Conservation (phyloP, 352 stramenopile species). For the Globisporangium perplexum region DNA sequence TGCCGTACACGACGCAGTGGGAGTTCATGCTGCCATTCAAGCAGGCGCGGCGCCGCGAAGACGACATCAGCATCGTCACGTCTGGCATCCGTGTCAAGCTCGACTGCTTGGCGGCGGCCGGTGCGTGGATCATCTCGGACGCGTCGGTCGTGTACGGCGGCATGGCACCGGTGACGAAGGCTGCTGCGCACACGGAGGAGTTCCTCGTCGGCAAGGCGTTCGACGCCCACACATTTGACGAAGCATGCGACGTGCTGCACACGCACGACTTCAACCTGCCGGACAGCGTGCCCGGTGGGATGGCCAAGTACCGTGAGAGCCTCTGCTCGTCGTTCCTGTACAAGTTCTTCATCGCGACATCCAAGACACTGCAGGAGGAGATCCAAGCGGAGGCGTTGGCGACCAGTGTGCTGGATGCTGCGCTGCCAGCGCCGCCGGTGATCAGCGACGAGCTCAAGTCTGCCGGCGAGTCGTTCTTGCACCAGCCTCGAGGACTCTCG, state of each 20-base stretch:
- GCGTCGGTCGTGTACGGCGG: slow-evolving; percentile 58
- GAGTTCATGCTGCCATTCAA: slow-evolving; percentile 96
- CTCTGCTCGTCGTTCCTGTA: slow-evolving; percentile 93
- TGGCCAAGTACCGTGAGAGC: slow-evolving; percentile 93
- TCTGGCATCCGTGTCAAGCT: slow-evolving; percentile 88
- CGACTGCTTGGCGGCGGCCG: slow-evolving; percentile 43
- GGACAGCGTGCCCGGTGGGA: slow-evolving; percentile 88
- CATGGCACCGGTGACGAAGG: slow-evolving; percentile 69
- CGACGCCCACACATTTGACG: slow-evolving; percentile 67
- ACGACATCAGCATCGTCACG: slow-evolving; percentile 98
- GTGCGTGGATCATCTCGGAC: slow-evolving; percentile 69
- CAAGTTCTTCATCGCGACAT: slow-evolving; percentile 91
- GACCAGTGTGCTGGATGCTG: neutral
- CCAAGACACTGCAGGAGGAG: slow-evolving; percentile 46
- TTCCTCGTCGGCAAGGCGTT: slow-evolving; percentile 85
- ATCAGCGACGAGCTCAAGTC: slow-evolving; percentile 40
- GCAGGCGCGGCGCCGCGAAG: slow-evolving; percentile 92
- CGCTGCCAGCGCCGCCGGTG: slow-evolving; percentile 18
- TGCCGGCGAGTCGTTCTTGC: slow-evolving; percentile 50
- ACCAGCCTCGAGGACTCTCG: slow-evolving; percentile 44
- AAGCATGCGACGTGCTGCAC: slow-evolving; percentile 77
- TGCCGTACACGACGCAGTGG: slow-evolving; percentile 83
- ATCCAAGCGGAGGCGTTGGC: slow-evolving; percentile 8
- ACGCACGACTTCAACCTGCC: slow-evolving; percentile 89
- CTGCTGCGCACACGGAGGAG: slow-evolving; percentile 38